Percentiles rank a stretch among this genome's conserved stretches.
phyloP scores from a whole-genome alignment of 176 grass and related monocot species.

The Thalia dealbata region DNA sequence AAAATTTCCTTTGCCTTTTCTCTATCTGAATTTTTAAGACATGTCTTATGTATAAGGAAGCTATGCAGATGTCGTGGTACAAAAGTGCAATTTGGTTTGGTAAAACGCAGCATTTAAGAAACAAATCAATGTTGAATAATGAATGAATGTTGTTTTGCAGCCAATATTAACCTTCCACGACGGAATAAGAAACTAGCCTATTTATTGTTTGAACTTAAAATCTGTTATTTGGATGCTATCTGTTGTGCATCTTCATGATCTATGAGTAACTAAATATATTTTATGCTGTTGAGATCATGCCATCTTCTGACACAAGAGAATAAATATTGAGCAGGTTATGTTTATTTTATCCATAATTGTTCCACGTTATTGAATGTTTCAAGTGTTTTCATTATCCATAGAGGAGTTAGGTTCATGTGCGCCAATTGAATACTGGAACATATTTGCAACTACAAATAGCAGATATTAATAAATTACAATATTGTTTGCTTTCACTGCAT shows the following conservation, averaged over 20 bases:
- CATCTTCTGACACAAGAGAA: too few relatives aligned
- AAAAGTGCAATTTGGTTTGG: background rate
- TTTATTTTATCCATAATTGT: too few relatives aligned
- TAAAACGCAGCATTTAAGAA: background rate
- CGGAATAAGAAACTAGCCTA: background rate
- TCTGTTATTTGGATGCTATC: background rate
- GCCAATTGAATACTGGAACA: background rate
- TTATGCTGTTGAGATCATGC: too few relatives aligned
- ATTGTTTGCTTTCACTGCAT: background rate
- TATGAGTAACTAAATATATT: too few relatives aligned
- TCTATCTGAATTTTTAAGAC: background rate
- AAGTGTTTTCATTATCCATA: background rate
- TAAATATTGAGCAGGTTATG: too few relatives aligned
- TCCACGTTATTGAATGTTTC: too few relatives aligned
- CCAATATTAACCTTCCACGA: background rate
- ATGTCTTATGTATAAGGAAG: too few relatives aligned
- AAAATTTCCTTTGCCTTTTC: background rate
- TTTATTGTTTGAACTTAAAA: background rate
- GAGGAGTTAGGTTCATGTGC: background rate
- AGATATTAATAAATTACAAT: background rate
- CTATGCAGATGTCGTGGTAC: too few relatives aligned
- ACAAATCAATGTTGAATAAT: background rate
- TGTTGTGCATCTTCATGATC: too few relatives aligned
- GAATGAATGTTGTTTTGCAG: background rate
- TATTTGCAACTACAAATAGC: background rate